phyloP scores from a whole-genome alignment of 2,329 filamentous ascomycete species.

The Hypoxylon rubiginosum region DNA sequence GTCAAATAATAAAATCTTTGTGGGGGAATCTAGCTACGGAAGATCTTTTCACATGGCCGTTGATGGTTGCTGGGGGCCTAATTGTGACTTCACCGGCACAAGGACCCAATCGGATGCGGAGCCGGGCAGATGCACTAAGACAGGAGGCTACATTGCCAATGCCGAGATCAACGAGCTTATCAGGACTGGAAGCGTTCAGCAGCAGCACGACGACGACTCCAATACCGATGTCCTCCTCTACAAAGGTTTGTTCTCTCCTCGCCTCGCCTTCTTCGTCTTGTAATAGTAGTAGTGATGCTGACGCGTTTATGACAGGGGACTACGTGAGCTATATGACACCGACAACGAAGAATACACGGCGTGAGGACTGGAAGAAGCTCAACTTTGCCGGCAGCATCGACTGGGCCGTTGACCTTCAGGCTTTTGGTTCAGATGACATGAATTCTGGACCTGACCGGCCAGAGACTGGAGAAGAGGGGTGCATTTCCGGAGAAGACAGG shows the following conservation, averaged over 20 bases:
- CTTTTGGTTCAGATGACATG: conserved; percentile 22
- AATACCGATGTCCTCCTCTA: not conserved
- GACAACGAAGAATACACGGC: conserved; percentile 44
- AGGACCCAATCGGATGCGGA: conserved; percentile 45
- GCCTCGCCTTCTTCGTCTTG: not conserved
- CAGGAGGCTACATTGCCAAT: conserved; percentile 56
- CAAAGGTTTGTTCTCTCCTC: not conserved
- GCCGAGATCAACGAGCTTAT: conserved; percentile 53
- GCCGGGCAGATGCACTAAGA: conserved; percentile 54
- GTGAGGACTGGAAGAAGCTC: conserved; percentile 34
- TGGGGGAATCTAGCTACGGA: conserved; percentile 55
- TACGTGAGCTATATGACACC: conserved; percentile 33
- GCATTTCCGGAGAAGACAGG: conserved; percentile 21
- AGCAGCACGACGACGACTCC: not conserved
- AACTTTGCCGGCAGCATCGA: conserved; percentile 51
- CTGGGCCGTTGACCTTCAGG: conserved; percentile 53
- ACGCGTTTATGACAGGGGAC: not conserved
- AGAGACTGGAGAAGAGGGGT: conserved; percentile 16
- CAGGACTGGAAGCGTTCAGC: not conserved
- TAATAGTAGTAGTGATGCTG: not conserved
- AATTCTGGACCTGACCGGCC: not conserved
- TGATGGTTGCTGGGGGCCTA: conserved; percentile 47
- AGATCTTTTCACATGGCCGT: conserved; percentile 53
- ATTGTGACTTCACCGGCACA: conserved; percentile 53
- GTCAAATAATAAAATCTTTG: conserved; percentile 49